Base-by-base conservation (phyloP, 192 early-diverging fungal species). In the Linnemannia exigua region DNA sequence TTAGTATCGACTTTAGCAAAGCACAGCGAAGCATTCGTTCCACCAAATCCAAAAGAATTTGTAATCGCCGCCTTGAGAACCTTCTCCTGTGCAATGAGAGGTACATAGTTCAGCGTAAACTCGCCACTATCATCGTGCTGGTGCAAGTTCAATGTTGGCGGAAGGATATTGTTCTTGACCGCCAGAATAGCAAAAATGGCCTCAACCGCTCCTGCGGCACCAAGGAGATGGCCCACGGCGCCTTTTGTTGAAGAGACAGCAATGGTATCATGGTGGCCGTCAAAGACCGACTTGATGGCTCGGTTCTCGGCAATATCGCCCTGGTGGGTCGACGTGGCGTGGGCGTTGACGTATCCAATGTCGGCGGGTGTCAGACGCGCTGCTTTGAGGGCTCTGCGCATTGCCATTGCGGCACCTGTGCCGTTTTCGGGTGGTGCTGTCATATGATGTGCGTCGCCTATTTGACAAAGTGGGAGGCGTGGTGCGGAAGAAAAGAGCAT, bases 1-100 rank as follows among this genome's bases (percentile, higher is more conserved):
- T 87, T 71, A 63, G 58, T 63, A 63, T 63, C 58, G 31, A 89
- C 72, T 74, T 92, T 93, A 11, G 90, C 70, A 87, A 97, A 95
- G 61, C 93, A 90, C 25, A 97, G 88, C 7, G 92, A 91, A 0
- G 93, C 93, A 79, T 95, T 95, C 1, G 94, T 95, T 51, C 95
- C 95, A 72, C 97, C 97, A 92, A 98, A 98, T 17, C 97, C 97
- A 92, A 99, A 98, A 41, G 94, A 95, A 88, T 97, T 97, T 35
- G 95, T 94, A 41, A 99, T 77, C 0, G 94, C 96, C 1, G 92
- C 93, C 41, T 90, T 80, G 46, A 97, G 84, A 15, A 83, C 75
- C 74, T 89, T 85, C 46, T 91, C 89, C 79, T 95, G 94, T n/a
- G 95, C 90, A 52, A 87, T 84, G 22, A 91, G 85, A 1, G 96